These are phyloP conservation scores for Elymus sibiricus DNA, from an alignment of 176 grass and related monocot species.

Conservation along the genomic window DNA sequence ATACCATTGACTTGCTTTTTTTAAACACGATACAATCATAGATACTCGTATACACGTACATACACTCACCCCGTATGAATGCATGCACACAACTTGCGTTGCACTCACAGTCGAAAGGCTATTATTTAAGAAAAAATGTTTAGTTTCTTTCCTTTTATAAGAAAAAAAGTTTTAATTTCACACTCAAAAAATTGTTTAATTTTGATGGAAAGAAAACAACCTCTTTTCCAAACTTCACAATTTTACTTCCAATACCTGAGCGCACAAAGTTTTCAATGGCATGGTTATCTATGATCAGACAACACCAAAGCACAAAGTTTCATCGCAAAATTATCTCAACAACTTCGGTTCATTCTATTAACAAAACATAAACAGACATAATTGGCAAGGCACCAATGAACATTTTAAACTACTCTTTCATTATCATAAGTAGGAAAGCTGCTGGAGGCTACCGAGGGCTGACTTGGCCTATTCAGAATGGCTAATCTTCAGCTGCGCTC, in stretches of 20 bases:
- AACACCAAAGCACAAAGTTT: neutral
- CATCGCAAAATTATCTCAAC: conserved; percentile 27
- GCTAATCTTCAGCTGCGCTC: neutral
- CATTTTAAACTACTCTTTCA: conserved; percentile 18
- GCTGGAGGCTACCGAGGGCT: conserved; percentile 3
- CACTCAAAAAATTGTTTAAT: neutral
- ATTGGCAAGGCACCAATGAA: conserved; percentile 3
- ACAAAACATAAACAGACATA: conserved; percentile 19
- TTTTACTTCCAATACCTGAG: neutral
- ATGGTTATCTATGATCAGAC: conserved; percentile 14
- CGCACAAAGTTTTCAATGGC: neutral
- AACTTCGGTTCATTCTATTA: conserved; percentile 25
- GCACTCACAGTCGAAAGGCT: too few relatives aligned
- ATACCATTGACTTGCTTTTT: neutral
- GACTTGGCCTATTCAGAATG: conserved; percentile 10
- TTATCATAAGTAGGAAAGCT: conserved; percentile 16
- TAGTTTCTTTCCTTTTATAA: too few relatives aligned
- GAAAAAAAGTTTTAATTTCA: too few relatives aligned
- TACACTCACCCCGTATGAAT: too few relatives aligned
- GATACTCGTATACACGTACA: too few relatives aligned
- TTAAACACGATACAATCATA: too few relatives aligned
- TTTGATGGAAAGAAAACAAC: neutral
- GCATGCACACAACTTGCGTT: too few relatives aligned
- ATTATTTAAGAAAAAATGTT: neutral
- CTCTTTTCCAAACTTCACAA: neutral